Conservation (phyloP, 257 asterid species). For the Forsythia suspensa region DNA sequence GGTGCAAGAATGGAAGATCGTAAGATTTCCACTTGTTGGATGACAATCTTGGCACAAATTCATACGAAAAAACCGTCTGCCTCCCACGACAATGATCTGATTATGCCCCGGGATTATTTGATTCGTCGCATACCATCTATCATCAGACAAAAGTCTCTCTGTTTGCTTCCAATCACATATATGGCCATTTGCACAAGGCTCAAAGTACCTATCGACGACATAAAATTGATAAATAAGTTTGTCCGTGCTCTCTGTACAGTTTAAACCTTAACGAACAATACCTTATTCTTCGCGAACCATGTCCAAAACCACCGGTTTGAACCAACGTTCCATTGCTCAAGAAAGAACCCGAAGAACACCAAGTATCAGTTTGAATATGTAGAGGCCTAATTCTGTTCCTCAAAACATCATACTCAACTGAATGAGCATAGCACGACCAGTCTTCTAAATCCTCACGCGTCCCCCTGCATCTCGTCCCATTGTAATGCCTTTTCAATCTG, state of each 20-base stretch:
- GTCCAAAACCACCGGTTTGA: conserved; percentile 54
- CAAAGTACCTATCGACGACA: conserved; percentile 15
- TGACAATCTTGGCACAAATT: conserved; percentile 49
- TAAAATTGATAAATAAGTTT: not conserved
- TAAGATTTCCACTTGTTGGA: conserved; percentile 17
- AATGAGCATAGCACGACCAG: conserved; percentile 56
- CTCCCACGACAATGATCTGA: conserved; percentile 54
- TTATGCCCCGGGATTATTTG: conserved; percentile 44
- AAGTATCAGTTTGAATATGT: conserved; percentile 38
- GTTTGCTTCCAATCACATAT: conserved; percentile 54
- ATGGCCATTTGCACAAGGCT: conserved; percentile 35
- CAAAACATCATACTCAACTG: conserved; percentile 51
- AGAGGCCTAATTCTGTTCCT: conserved; percentile 51
- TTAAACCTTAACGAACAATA: not conserved
- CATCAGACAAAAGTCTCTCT: conserved; percentile 23
- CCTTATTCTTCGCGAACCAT: conserved; percentile 36
- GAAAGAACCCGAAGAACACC: conserved; percentile 63
- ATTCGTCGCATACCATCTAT: conserved; percentile 57
- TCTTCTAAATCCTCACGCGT: conserved; percentile 27
- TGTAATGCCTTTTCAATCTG: conserved; percentile 30
- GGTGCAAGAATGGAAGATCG: conserved; percentile 47
- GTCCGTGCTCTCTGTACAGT: not conserved
- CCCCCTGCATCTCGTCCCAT: conserved; percentile 39
- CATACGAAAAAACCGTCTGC: conserved; percentile 44
- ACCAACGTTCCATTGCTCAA: conserved; percentile 53